Conservation (phyloP, 2,329 filamentous ascomycete genomes). For the Fusarium euwallaceae region DNA sequence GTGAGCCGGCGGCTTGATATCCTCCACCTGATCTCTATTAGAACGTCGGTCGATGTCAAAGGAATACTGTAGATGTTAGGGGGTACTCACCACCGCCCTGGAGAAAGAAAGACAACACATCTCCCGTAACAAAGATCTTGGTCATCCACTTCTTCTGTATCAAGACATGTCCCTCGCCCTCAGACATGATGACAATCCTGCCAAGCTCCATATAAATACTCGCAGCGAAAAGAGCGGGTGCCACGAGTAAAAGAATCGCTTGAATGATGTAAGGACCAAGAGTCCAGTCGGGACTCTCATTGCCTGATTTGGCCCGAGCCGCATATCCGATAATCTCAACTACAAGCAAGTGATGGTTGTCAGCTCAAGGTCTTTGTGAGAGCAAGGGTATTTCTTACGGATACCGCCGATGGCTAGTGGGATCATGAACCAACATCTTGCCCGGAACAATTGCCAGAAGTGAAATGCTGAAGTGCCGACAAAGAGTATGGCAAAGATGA, state of each 20-base stretch:
- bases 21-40: slow-evolving; percentile 11
- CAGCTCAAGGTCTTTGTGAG: no score
- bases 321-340: slow-evolving; percentile 3
- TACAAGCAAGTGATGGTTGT: not conserved
- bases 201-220: slow-evolving; percentile 13
- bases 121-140: slow-evolving; percentile 33
- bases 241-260: slow-evolving; percentile 9
- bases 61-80: no score
- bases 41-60: not conserved
- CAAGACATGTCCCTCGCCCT: not conserved
- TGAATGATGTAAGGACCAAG: slow-evolving; percentile 3
- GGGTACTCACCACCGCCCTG: slow-evolving; percentile 18
- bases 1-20: slow-evolving; percentile 45
- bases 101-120: slow-evolving; percentile 27
- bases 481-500: not conserved
- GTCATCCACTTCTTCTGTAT: slow-evolving; percentile 31
- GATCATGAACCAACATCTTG: not conserved
- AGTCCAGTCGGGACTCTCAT: not conserved
- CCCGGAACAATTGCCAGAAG: not conserved
- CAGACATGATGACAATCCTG: not conserved
- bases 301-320: slow-evolving; percentile 1
- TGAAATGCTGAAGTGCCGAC: not conserved
- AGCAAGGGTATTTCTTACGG: not conserved
- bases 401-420: not conserved
- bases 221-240: slow-evolving; percentile 8